phyloP scores from a whole-genome alignment of 495 filamentous ascomycete species.

The Aspergillus incahuasiensis region DNA sequence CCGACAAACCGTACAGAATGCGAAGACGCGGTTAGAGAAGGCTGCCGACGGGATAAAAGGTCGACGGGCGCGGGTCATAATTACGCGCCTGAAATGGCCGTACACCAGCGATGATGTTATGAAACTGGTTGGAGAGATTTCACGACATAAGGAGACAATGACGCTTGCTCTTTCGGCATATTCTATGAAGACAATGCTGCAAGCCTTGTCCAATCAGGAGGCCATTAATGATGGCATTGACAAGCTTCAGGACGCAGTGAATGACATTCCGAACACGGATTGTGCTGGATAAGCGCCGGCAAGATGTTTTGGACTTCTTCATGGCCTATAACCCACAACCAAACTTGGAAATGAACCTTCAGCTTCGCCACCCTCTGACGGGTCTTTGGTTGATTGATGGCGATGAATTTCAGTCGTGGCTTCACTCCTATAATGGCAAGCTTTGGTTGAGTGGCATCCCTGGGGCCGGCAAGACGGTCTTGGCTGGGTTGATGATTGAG shows the following conservation, averaged over 20 bases:
- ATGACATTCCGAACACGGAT: neutral
- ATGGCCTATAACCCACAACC: neutral
- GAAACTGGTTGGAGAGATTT: neutral
- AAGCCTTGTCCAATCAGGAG: neutral
- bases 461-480: neutral
- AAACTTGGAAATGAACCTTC: neutral
- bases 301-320: neutral
- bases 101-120: neutral
- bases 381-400: conserved; percentile 1
- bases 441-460: conserved; percentile 1
- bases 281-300: neutral
- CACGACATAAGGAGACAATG: neutral
- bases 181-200: neutral
- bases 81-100: neutral
- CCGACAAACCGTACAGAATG: neutral
- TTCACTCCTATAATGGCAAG: neutral
- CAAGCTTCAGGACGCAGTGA: neutral
- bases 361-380: neutral
- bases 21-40: neutral
- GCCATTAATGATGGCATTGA: neutral
- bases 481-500: neutral
- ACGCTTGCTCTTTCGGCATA: neutral
- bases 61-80: neutral
- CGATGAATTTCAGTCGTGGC: neutral
- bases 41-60: neutral